Percentiles rank a stretch among this genome's conserved stretches.
Evolutionary conservation across 352 stramenopile species (phyloP).

Genomic region (Poterioochromonas sp.): DNA sequence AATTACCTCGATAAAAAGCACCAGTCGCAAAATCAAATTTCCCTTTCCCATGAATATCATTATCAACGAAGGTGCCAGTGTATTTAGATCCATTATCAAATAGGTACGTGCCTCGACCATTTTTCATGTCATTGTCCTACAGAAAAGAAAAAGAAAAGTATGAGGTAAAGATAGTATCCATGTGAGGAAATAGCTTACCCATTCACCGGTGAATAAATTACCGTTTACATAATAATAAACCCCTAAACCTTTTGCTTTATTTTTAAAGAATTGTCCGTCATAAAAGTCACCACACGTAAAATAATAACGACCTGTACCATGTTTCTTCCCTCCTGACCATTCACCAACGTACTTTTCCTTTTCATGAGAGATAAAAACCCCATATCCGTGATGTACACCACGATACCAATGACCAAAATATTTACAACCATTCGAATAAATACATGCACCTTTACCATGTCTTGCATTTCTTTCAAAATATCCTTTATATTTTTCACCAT

Average conservation of each 20-base stretch:
- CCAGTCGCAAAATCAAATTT: conserved; percentile 48
- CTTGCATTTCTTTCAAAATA: conserved; percentile 38
- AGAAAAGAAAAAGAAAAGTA: conserved; percentile 45
- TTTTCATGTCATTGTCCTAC: conserved; percentile 55
- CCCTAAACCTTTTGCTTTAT: conserved; percentile 65
- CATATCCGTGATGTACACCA: conserved; percentile 46
- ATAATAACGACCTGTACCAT: conserved; percentile 54
- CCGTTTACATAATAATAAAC: conserved; percentile 53
- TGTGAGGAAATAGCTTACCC: conserved; percentile 23
- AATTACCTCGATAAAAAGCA: conserved; percentile 58
- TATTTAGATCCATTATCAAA: conserved; percentile 64
- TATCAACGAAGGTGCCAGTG: conserved; percentile 52
- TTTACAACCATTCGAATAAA: conserved; percentile 46
- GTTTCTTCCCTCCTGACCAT: conserved; percentile 64
- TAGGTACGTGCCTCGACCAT: conserved; percentile 63
- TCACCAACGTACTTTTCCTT: conserved; percentile 66
- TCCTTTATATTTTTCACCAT: conserved; percentile 62
- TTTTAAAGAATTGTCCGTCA: conserved; percentile 59
- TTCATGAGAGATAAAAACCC: conserved; percentile 39
- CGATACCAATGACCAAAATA: conserved; percentile 46
- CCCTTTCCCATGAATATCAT: conserved; percentile 51
- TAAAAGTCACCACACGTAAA: conserved; percentile 60
- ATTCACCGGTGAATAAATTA: conserved; percentile 41
- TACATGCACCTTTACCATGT: conserved; percentile 41
- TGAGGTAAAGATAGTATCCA: background rate